Percentiles rank a stretch among this genome's conserved stretches.
These are phyloP conservation scores for Cryptosporidium ubiquitum DNA, from an alignment of 169 alveolate species.

Conservation along the genomic window DNA sequence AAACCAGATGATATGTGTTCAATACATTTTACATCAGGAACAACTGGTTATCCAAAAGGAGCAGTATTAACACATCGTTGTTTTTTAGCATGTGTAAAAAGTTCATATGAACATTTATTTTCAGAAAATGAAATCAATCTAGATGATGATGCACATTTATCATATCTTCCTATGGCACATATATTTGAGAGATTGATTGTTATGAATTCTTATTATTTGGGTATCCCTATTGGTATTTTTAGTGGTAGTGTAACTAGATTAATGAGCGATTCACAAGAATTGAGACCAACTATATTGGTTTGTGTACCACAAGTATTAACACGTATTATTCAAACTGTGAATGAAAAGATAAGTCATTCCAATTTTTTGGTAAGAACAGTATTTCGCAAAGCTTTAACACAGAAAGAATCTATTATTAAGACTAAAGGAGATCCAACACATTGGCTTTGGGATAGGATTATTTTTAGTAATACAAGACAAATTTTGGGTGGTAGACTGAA, in stretches of 20 bases:
- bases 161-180: constrained; percentile 90
- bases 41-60: constrained; percentile 94
- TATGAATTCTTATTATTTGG: constrained; percentile 74
- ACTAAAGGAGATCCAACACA: constrained; percentile 57
- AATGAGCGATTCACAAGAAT: constrained; percentile 83
- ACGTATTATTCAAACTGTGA: constrained; percentile 76
- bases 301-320: constrained; percentile 88
- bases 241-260: constrained; percentile 86
- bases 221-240: constrained; percentile 82
- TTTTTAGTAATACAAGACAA: constrained; percentile 78
- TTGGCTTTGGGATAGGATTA: constrained; percentile 66
- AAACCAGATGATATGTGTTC: constrained; percentile 80
- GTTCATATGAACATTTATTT: constrained; percentile 54
- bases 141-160: constrained; percentile 81
- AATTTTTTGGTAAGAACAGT: constrained; percentile 26
- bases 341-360: constrained; percentile 29
- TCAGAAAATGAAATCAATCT: constrained; percentile 68
- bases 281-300: constrained; percentile 88
- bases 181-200: constrained; percentile 85
- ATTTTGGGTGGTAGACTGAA: constrained; percentile 85
- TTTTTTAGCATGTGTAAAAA: constrained; percentile 80
- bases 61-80: constrained; percentile 88
- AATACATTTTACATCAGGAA: constrained; percentile 90
- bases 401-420: constrained; percentile 11
- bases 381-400: constrained; percentile 31